Evolutionary conservation across 2,329 filamentous ascomycete species (phyloP).

Genomic region (Alternaria metachromatica): DNA sequence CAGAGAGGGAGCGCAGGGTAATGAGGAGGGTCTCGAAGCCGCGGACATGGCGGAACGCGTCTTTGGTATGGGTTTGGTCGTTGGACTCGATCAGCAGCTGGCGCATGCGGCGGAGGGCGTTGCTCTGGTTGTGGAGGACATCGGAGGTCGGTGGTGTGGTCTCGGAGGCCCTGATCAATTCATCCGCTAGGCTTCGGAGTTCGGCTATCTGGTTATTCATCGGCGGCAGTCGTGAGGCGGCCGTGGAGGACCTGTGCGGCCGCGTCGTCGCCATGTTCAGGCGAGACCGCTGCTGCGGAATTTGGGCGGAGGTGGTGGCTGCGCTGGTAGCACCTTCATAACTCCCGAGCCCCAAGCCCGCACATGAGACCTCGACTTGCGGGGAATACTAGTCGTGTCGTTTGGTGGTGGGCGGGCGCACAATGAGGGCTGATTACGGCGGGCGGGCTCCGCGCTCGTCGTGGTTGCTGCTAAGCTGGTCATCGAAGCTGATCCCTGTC

Average conservation of each 20-base stretch:
- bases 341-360: slow-evolving; percentile 25
- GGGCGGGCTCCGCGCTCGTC: slow-evolving; percentile 4
- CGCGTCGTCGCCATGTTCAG: slow-evolving; percentile 45
- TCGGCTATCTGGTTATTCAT: slow-evolving; percentile 61
- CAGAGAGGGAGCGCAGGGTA: slow-evolving; percentile 72
- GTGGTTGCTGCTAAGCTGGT: slow-evolving; percentile 18
- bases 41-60: slow-evolving; percentile 80
- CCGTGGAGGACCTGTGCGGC: slow-evolving; percentile 48
- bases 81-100: slow-evolving; percentile 66
- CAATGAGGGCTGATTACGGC: slow-evolving; percentile 1
- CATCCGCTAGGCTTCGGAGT: slow-evolving; percentile 47
- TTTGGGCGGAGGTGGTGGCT: slow-evolving; percentile 27
- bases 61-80: slow-evolving; percentile 64
- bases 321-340: slow-evolving; percentile 34
- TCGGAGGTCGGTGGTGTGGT: slow-evolving; percentile 35
- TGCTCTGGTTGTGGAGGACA: slow-evolving; percentile 49
- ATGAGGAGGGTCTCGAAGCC: slow-evolving; percentile 79
- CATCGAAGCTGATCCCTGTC: slow-evolving; percentile 15
- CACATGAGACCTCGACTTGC: slow-evolving; percentile 12
- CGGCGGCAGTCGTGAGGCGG: slow-evolving; percentile 53
- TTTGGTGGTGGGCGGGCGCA: slow-evolving; percentile 2
- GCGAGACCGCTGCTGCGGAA: slow-evolving; percentile 36
- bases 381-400: not conserved
- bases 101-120: slow-evolving; percentile 69
- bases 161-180: slow-evolving; percentile 43